These are phyloP conservation scores for Arctium lappa DNA, from an alignment of 129 eudicot species.

Conservation along the genomic window DNA sequence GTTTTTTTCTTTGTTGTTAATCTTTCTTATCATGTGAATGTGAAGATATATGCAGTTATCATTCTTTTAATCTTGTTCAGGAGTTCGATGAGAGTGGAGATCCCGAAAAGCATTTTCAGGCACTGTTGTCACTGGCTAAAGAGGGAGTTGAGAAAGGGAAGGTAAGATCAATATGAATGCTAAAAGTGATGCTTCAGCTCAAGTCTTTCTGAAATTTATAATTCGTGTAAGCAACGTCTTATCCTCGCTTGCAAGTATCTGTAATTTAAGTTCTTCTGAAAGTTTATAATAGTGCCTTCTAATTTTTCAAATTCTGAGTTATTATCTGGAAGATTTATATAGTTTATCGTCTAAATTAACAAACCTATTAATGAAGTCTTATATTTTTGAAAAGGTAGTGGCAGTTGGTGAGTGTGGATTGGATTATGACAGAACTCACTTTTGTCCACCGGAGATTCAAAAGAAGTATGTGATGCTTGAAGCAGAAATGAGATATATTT, in stretches of 20 bases:
- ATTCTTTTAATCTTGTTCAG: slow-evolving; percentile 33
- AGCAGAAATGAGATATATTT: background rate
- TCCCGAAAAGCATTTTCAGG: slow-evolving; percentile 92
- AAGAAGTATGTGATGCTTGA: slow-evolving; percentile 58
- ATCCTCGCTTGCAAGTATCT: background rate
- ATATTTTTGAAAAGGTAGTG: slow-evolving; percentile 65
- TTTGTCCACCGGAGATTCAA: slow-evolving; percentile 84
- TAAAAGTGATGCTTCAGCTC: background rate
- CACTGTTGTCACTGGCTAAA: slow-evolving; percentile 78
- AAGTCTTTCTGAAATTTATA: background rate
- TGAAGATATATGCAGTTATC: background rate
- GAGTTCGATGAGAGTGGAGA: slow-evolving; percentile 99
- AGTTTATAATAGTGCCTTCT: background rate
- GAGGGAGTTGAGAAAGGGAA: slow-evolving; percentile 93
- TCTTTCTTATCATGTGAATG: background rate
- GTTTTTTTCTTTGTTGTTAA: slow-evolving; percentile 21
- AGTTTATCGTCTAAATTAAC: background rate
- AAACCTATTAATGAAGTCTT: background rate
- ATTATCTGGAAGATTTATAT: background rate
- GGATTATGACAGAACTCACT: slow-evolving; percentile 97
- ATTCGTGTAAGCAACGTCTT: background rate
- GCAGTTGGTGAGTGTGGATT: slow-evolving; percentile 99
- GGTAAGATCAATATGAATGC: slow-evolving; percentile 38
- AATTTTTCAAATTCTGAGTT: background rate
- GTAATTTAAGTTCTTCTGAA: background rate